Evolutionary conservation across 139 green algal genomes (phyloP).

Genomic region (Chlamydomonas urium): DNA sequence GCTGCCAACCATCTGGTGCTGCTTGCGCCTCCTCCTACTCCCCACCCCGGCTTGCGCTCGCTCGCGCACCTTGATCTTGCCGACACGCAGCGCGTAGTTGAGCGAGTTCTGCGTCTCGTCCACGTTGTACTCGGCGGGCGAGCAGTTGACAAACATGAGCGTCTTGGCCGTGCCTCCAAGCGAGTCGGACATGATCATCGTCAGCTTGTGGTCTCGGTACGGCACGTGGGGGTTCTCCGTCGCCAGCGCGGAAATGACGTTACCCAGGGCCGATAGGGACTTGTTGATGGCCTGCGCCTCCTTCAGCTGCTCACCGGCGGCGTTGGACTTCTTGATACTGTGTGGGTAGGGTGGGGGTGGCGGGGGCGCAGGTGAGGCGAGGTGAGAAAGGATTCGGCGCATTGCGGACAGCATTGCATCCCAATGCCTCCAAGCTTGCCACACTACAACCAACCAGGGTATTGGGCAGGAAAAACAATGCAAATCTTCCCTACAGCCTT

Average conservation of each 20-base stretch:
- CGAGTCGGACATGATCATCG: constrained; percentile 92
- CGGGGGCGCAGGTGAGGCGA: too few species aligned
- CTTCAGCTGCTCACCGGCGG: constrained; percentile 88
- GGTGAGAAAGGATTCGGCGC: too few species aligned
- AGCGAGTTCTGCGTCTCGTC: constrained; percentile 87
- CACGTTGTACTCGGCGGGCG: constrained; percentile 86
- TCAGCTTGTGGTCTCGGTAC: constrained; percentile 99
- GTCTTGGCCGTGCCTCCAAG: constrained; percentile 74
- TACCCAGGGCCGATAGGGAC: constrained; percentile 88
- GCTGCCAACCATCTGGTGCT: neutral
- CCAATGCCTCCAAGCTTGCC: constrained; percentile 84
- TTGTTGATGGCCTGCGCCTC: constrained; percentile 92
- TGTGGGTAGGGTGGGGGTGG: too few species aligned
- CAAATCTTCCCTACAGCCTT: too few species aligned
- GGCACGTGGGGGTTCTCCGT: constrained; percentile 84
- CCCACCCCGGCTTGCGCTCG: neutral
- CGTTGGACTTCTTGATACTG: constrained; percentile 92
- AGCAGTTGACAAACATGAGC: constrained; percentile 80
- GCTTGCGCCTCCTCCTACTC: too few species aligned
- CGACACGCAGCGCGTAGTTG: constrained; percentile 84
- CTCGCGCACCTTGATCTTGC: constrained; percentile 78
- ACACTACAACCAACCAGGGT: too few species aligned
- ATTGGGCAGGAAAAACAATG: too few species aligned
- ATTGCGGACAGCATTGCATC: too few species aligned
- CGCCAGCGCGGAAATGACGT: constrained; percentile 93